phyloP scores from a whole-genome alignment of 345 rosid species.

The Stellera chamaejasme region DNA sequence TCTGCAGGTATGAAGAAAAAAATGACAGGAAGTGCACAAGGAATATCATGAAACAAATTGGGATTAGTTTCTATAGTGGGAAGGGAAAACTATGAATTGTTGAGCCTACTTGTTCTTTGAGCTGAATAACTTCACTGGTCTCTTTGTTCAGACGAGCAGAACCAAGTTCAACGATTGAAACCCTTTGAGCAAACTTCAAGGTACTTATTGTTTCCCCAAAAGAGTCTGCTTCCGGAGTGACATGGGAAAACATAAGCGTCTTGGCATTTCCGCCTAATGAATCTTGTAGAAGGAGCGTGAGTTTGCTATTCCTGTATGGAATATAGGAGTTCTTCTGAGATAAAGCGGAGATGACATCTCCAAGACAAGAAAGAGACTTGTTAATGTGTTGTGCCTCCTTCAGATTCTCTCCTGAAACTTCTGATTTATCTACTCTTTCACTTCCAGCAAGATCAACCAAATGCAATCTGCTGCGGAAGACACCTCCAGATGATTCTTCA shows the following conservation, averaged over 20 bases:
- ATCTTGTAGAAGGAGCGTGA: conserved; percentile 89
- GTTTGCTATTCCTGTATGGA: conserved; percentile 97
- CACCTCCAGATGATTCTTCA: conserved; percentile 60
- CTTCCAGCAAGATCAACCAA: conserved; percentile 98
- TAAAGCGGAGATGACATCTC: conserved; percentile 87
- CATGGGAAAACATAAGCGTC: conserved; percentile 89
- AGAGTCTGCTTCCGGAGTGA: conserved; percentile 83
- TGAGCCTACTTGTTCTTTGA: conserved; percentile 62
- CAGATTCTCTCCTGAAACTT: conserved; percentile 87
- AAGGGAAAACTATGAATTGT: neutral
- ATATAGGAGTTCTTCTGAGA: conserved; percentile 83
- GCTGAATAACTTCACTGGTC: conserved; percentile 68
- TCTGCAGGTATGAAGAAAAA: conserved; percentile 29
- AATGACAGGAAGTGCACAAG: neutral
- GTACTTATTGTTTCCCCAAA: conserved; percentile 79
- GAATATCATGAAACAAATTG: too few relatives aligned
- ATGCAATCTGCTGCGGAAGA: conserved; percentile 74
- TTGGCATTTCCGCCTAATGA: conserved; percentile 91
- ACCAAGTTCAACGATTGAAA: conserved; percentile 75
- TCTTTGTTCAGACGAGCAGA: conserved; percentile 76
- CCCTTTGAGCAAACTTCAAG: conserved; percentile 86
- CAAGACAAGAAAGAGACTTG: conserved; percentile 89
- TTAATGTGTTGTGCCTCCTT: conserved; percentile 91
- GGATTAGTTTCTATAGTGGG: neutral
- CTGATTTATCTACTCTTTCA: conserved; percentile 90